Evolutionary conservation across 192 early-diverging fungal genomes (phyloP), one percentile per base, ranked within the genome.

Genomic region (Glomus cerebriforme): DNA sequence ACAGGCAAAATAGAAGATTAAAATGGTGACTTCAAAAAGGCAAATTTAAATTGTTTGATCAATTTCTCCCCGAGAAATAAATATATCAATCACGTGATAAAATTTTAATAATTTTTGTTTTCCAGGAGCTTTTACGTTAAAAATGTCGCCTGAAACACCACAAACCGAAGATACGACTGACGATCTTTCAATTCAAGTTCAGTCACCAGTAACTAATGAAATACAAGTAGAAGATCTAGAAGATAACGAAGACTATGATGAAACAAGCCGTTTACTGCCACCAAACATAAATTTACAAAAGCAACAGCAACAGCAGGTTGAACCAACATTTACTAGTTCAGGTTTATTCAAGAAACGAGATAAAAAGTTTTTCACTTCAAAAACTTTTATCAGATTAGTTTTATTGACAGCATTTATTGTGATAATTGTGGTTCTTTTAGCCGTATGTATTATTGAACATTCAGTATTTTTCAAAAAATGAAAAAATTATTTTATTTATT

Each of bases 171-270:
- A 60, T 29, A 9, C 62, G 9, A 22, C 29, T 63, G 4, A 31
- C 26, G 63, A 64, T 31, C 63, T 64, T 64, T 64, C 63, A 64
- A 64, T 64, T 31, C 29, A 64, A 32, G 7, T 31, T 64, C 29
- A 31, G n/a, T 27, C 27, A 17, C 63, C 29, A 29, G n/a, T 31
- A 17, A 64, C 17, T 7, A 15, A 31, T 31, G 17, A 64, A 4
- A 13, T 31, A 32, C 63, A 29, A 31, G 5, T 10, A 54, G 63
- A 64, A 15, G 31, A 64, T 64, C 29, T 1, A 3, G 63, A 64
- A 12, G 63, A 64, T 64, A 64, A 64, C 7, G 26, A 15, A 26
- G 27, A 64, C 63, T 31, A 64, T 64, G 29, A 64, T 17, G 63
- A 64, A 64, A 64, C 63, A 64, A 64, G 63, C 9, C 24, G 27